A percentile compares a stretch with the other conserved stretches of the same genome.
Conservation (phyloP, 148 eudicot species). For the Chenopodium album region DNA sequence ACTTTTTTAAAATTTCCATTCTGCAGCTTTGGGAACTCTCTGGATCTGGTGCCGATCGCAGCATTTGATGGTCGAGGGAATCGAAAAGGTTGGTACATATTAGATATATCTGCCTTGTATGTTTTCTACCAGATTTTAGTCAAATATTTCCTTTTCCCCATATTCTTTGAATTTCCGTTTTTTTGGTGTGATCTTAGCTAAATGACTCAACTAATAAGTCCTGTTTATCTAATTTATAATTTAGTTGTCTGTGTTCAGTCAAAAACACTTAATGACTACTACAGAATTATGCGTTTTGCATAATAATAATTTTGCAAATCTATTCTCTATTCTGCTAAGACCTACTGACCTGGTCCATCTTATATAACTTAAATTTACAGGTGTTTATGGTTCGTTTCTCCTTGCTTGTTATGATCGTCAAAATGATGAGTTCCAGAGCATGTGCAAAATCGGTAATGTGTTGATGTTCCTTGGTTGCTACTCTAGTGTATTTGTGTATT, state of each 20-base stretch:
- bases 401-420: slow-evolving; percentile 90
- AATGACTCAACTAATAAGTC: background rate
- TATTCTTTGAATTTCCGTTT: background rate
- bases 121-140: background rate
- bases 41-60: slow-evolving; percentile 90
- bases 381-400: slow-evolving; percentile 93
- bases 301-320: background rate
- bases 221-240: background rate
- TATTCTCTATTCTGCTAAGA: background rate
- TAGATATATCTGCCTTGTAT: background rate
- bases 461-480: background rate
- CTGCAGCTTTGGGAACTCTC: slow-evolving; percentile 86
- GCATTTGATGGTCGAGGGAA: slow-evolving; percentile 96
- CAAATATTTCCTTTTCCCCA: background rate
- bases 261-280: background rate
- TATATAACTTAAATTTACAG: slow-evolving; percentile 35
- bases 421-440: slow-evolving; percentile 91
- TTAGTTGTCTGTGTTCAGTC: background rate
- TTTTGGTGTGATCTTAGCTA: background rate
- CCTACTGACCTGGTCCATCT: slow-evolving; percentile 1
- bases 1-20: background rate
- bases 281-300: background rate
- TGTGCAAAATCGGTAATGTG: slow-evolving; percentile 83
- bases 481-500: slow-evolving; percentile 10
- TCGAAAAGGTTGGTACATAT: slow-evolving; percentile 59